Conservation (phyloP, 2,329 filamentous ascomycete species). For the Shiraia sp. region DNA sequence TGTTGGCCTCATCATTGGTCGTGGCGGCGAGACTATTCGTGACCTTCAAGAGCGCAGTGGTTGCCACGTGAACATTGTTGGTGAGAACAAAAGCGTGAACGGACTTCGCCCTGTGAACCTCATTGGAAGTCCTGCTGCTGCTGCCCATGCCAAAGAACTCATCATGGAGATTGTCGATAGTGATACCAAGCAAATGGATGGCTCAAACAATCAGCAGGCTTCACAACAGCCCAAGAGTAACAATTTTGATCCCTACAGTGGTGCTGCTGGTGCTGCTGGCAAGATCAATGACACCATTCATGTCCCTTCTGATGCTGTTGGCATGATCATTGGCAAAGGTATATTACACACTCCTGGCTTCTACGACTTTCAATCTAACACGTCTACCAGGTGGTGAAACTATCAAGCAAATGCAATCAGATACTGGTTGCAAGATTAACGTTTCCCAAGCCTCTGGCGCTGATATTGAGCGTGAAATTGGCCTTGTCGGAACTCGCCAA, state of each 20-base stretch:
- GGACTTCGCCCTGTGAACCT: conserved; percentile 88
- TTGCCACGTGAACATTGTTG: conserved; percentile 95
- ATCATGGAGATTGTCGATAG: conserved; percentile 95
- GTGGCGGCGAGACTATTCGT: conserved; percentile 88
- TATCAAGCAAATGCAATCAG: conserved; percentile 89
- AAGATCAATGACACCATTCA: conserved; percentile 82
- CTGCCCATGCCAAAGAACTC: conserved; percentile 78
- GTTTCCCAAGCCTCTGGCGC: conserved; percentile 80
- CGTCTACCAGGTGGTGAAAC: conserved; percentile 71
- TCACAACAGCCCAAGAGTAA: conserved; percentile 37
- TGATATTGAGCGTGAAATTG: conserved; percentile 84
- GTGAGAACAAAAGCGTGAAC: conserved; percentile 90
- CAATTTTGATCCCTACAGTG: conserved; percentile 46
- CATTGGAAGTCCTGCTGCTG: conserved; percentile 76
- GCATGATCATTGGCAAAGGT: conserved; percentile 95
- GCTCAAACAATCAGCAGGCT: conserved; percentile 19
- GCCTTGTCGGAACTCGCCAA: conserved; percentile 75
- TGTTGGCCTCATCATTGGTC: conserved; percentile 90
- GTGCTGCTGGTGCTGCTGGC: conserved; percentile 50
- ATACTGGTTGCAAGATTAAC: conserved; percentile 91
- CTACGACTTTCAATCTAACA: conserved; percentile 16
- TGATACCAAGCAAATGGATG: conserved; percentile 64
- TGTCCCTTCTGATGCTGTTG: conserved; percentile 87
- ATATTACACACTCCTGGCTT: conserved; percentile 6
- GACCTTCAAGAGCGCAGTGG: conserved; percentile 88